Evolutionary conservation across 306 rosid genomes (phyloP).

Genomic region (Hippophae gyantsensis): DNA sequence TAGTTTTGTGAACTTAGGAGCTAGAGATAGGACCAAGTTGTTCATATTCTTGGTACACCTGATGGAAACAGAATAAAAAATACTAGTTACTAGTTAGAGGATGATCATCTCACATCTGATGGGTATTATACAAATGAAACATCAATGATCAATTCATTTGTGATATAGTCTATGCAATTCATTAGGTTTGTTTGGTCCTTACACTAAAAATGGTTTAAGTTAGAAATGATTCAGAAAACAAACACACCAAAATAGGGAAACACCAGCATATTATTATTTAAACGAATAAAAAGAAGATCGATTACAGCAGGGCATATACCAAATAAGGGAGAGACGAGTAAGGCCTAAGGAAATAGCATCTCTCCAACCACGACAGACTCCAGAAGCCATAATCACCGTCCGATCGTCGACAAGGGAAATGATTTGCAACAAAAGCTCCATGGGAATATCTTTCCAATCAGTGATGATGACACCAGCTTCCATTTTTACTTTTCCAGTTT

Average conservation of each 20-base stretch:
- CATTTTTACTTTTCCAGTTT: conserved; percentile 41
- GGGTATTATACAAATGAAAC: neutral
- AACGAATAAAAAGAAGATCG: neutral
- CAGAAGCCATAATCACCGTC: conserved; percentile 60
- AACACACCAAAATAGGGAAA: neutral
- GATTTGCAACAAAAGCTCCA: conserved; percentile 84
- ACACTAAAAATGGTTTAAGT: neutral
- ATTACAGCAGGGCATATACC: conserved; percentile 30
- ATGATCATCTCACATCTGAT: no score
- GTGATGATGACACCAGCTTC: conserved; percentile 43
- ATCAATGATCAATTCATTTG: no score
- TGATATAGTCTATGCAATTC: no score
- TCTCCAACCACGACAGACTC: conserved; percentile 97
- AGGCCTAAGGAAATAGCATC: conserved; percentile 70
- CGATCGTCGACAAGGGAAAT: conserved; percentile 64
- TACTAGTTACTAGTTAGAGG: neutral
- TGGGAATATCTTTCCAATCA: conserved; percentile 90
- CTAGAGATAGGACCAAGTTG: conserved; percentile 64
- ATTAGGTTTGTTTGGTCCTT: neutral
- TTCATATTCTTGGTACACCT: conserved; percentile 95
- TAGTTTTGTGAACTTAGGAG: conserved; percentile 68
- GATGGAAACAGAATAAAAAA: conserved; percentile 12
- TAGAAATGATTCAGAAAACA: neutral
- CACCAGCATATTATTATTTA: neutral
- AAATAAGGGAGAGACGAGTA: conserved; percentile 70